Percentiles rank a stretch among this genome's conserved stretches.
Evolutionary conservation across 179 eudicot species (phyloP).

Genomic region (Vitellaria paradoxa): DNA sequence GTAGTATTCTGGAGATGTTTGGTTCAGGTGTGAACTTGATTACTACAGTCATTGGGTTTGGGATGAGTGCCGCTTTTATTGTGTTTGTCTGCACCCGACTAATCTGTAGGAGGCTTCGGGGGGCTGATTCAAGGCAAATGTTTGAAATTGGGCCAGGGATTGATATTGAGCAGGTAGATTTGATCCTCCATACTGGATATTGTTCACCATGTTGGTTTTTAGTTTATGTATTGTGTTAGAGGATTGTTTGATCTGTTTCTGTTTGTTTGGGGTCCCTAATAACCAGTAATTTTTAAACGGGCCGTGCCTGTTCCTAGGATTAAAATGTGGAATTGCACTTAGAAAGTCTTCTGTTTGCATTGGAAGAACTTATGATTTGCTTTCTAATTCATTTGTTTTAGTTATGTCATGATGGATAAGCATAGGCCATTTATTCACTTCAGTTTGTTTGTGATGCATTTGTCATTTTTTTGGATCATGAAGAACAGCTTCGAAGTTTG

Average conservation of each 20-base stretch:
- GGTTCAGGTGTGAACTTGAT: conserved; percentile 57
- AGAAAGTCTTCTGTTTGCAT: neutral
- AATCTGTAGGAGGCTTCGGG: conserved; percentile 60
- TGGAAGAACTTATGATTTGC: neutral
- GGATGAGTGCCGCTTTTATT: conserved; percentile 76
- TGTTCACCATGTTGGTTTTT: neutral
- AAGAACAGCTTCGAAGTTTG: too few species aligned
- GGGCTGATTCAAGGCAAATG: conserved; percentile 38
- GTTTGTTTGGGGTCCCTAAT: neutral
- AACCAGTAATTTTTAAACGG: neutral
- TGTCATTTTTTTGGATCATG: too few species aligned
- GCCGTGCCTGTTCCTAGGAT: neutral
- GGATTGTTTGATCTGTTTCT: neutral
- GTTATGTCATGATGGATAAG: neutral
- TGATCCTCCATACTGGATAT: neutral
- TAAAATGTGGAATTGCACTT: neutral
- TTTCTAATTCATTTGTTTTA: neutral
- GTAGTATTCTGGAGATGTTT: conserved; percentile 28
- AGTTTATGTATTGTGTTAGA: neutral
- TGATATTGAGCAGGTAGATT: conserved; percentile 67
- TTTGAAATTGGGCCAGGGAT: conserved; percentile 49
- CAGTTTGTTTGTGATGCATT: too few species aligned
- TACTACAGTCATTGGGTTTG: conserved; percentile 79
- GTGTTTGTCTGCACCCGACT: conserved; percentile 78
- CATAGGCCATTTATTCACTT: too few species aligned